Evolutionary conservation across 106 monocot genomes (phyloP).

Genomic region (Acanthochlamys bracteata): DNA sequence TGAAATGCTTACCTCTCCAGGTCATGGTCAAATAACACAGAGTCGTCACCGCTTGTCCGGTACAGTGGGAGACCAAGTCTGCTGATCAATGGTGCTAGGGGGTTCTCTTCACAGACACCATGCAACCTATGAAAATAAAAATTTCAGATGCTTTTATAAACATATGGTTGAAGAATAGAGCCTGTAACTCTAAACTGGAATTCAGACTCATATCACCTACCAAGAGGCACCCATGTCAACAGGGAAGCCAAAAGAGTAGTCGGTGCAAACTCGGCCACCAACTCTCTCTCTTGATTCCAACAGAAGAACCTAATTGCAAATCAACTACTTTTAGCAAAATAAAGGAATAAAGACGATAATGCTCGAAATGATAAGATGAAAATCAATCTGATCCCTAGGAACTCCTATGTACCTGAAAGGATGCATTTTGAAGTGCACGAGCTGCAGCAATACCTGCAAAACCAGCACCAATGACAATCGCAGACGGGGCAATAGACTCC

Average conservation of each 20-base stretch:
- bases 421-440: constrained; percentile 70
- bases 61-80: constrained; percentile 89
- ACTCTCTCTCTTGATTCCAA: constrained; percentile 89
- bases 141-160: not conserved
- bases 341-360: not conserved
- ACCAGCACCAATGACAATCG: constrained; percentile 74
- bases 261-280: constrained; percentile 84
- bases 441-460: constrained; percentile 84
- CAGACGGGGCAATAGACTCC: constrained; percentile 33
- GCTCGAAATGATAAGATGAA: not conserved
- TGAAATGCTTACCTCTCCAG: constrained; percentile 60
- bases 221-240: constrained; percentile 96
- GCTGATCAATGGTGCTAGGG: constrained; percentile 74
- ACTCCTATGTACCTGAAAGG: constrained; percentile 53
- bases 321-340: not conserved
- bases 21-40: constrained; percentile 97
- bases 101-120: constrained; percentile 89
- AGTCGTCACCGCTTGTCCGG: constrained; percentile 92
- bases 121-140: constrained; percentile 58
- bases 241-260: constrained; percentile 91
- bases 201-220: constrained; percentile 9
- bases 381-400: not conserved
- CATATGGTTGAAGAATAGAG: not conserved
- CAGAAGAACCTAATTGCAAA: constrained; percentile 58
- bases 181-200: not conserved